A percentile compares a stretch with the other conserved stretches of the same genome.
Conservation (phyloP, 176 grass and related monocot genomes). For the Aegilops umbellulata region DNA sequence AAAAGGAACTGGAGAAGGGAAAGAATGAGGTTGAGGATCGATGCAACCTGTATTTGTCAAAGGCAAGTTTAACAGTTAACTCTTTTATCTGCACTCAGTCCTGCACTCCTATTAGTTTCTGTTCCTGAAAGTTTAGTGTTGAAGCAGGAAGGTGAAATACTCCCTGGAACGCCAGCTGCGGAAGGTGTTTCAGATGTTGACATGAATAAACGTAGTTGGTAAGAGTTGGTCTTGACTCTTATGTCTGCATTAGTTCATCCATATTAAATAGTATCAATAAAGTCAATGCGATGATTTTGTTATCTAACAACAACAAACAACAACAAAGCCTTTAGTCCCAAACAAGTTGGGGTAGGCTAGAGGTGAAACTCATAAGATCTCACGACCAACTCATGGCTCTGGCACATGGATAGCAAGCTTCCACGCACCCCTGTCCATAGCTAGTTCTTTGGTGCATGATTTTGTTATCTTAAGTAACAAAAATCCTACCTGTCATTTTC, state of each 20-base stretch:
- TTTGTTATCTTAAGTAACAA: neutral
- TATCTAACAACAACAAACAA: neutral
- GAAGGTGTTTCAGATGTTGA: conserved; percentile 87
- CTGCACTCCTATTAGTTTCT: conserved; percentile 16
- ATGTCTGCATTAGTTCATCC: neutral
- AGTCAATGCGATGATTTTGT: conserved; percentile 5
- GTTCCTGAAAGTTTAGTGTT: conserved; percentile 28
- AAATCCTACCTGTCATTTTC: neutral
- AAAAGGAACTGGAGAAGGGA: conserved; percentile 67
- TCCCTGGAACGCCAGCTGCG: conserved; percentile 73
- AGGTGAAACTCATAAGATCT: no score
- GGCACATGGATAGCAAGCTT: no score
- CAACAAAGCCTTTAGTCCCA: no score
- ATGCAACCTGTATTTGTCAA: conserved; percentile 85
- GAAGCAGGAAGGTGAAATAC: conserved; percentile 86
- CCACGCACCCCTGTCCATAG: no score
- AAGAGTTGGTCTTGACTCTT: conserved; percentile 26
- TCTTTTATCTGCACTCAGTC: neutral
- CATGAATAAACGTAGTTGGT: conserved; percentile 86
- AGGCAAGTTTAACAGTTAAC: conserved; percentile 43
- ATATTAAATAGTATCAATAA: neutral
- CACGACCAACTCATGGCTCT: no score
- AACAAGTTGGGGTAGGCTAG: no score
- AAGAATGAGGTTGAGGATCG: conserved; percentile 80
- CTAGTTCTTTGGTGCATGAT: neutral